phyloP scores from a whole-genome alignment of 768 basidiomycete species.

The Filobasidium floriforme region DNA sequence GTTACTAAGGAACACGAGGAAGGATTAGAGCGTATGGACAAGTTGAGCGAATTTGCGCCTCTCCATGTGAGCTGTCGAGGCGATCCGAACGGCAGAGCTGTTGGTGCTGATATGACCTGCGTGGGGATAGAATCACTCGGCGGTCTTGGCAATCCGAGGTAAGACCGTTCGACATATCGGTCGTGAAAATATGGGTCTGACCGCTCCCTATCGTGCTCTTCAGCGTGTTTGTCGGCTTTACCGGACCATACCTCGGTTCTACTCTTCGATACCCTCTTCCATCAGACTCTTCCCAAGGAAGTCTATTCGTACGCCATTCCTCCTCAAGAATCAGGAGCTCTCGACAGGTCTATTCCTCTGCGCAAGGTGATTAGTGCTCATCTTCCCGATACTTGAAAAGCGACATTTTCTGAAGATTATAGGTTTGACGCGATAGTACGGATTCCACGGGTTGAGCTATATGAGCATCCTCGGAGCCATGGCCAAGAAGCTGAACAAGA shows the following conservation, averaged over 20 bases:
- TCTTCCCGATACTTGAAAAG: neutral
- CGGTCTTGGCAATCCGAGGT: constrained; percentile 46
- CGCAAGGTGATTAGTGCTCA: constrained; percentile 50
- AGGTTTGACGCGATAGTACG: constrained; percentile 51
- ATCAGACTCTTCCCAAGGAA: constrained; percentile 61
- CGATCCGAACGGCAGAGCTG: neutral
- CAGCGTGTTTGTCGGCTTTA: constrained; percentile 56
- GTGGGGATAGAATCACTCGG: constrained; percentile 45
- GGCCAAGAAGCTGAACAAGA: constrained; percentile 56
- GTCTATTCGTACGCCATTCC: constrained; percentile 71
- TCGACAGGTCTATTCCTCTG: constrained; percentile 54
- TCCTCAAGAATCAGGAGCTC: constrained; percentile 50
- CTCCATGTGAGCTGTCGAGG: constrained; percentile 51
- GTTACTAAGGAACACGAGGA: constrained; percentile 63
- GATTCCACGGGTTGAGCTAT: constrained; percentile 68
- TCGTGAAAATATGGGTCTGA: neutral
- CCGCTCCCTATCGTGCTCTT: neutral
- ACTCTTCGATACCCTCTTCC: constrained; percentile 71
- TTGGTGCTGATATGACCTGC: constrained; percentile 14
- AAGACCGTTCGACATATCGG: neutral
- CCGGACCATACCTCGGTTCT: constrained; percentile 67
- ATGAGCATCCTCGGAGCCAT: constrained; percentile 61
- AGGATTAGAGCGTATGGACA: constrained; percentile 65
- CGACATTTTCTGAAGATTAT: neutral
- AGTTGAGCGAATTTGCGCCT: constrained; percentile 60